Percentiles rank a stretch among this genome's conserved stretches.
phyloP scores from a whole-genome alignment of 306 rosid genomes.

The Inga oerstediana region DNA sequence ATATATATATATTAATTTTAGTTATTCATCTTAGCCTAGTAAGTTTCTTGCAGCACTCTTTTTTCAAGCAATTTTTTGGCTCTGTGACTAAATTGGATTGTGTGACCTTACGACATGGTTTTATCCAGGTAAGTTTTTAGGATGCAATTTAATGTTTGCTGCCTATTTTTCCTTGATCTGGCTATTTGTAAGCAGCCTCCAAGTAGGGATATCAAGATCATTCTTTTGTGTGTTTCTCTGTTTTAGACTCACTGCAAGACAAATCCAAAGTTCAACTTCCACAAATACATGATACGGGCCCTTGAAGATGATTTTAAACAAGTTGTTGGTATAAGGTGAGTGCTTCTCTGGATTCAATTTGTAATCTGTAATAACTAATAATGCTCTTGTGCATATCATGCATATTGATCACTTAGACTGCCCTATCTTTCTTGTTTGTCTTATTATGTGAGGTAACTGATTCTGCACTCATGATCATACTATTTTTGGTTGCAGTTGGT shows the following conservation, averaged over 20 bases:
- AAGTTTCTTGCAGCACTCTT: conserved; percentile 64
- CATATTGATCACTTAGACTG: not conserved
- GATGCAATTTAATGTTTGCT: conserved; percentile 10
- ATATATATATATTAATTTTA: too few species aligned
- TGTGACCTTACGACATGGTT: conserved; percentile 74
- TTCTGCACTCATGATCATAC: conserved; percentile 34
- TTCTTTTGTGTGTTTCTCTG: conserved; percentile 23
- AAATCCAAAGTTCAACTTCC: conserved; percentile 82
- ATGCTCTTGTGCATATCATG: conserved; percentile 12
- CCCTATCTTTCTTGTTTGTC: not conserved
- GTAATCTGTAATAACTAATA: not conserved
- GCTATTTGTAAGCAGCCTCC: not conserved
- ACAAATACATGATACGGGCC: conserved; percentile 88
- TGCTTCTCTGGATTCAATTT: conserved; percentile 17
- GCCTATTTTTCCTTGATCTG: not conserved
- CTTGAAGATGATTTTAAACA: conserved; percentile 90
- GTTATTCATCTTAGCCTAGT: not conserved
- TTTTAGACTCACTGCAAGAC: conserved; percentile 72
- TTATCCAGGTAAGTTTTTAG: conserved; percentile 66
- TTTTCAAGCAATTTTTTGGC: conserved; percentile 81
- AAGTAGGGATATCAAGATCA: not conserved
- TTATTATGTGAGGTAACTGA: conserved; percentile 5
- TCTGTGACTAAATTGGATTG: conserved; percentile 87
- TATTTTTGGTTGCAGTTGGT: conserved; percentile 75
- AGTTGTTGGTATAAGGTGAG: conserved; percentile 94